Percentiles rank a stretch among this genome's conserved stretches.
Evolutionary conservation across 106 monocot genomes (phyloP).

Genomic region (Dendrobium catenatum): DNA sequence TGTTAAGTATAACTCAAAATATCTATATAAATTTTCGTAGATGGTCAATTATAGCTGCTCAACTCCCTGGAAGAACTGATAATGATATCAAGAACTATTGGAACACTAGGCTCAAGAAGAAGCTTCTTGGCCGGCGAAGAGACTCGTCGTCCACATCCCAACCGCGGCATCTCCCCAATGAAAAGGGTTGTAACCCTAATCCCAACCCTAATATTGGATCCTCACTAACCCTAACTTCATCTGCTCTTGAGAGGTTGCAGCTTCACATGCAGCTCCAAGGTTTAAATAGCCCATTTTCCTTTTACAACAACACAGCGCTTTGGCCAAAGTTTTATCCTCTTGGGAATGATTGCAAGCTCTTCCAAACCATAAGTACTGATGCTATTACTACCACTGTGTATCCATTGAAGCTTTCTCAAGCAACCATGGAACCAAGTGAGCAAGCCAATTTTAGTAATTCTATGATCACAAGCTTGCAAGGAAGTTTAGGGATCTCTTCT

Average conservation of each 20-base stretch:
- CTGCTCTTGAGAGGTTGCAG: slow-evolving; percentile 53
- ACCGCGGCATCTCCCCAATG: not conserved
- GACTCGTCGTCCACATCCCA: too few relatives aligned
- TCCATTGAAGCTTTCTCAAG: not conserved
- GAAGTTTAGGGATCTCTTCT: not conserved
- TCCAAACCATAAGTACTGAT: slow-evolving; percentile 4
- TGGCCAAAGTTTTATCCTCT: slow-evolving; percentile 23
- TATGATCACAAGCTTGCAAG: not conserved
- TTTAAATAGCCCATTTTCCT: slow-evolving; percentile 21
- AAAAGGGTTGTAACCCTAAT: too few relatives aligned
- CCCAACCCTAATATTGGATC: not conserved
- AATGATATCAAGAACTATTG: slow-evolving; percentile 11
- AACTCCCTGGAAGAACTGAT: slow-evolving; percentile 10
- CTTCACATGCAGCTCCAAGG: slow-evolving; percentile 49
- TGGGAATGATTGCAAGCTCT: not conserved
- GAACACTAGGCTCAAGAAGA: slow-evolving; percentile 4
- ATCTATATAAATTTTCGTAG: not conserved
- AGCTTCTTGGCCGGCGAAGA: slow-evolving; percentile 7
- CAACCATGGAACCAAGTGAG: not conserved
- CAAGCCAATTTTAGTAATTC: not conserved
- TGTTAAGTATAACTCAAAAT: not conserved
- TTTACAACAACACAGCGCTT: slow-evolving; percentile 34
- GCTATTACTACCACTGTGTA: not conserved
- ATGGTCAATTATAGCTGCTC: slow-evolving; percentile 37
- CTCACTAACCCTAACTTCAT: slow-evolving; percentile 16